Percentiles rank a stretch among this genome's conserved stretches.
These are phyloP conservation scores for Cryptosporidium tyzzeri DNA, from an alignment of 169 alveolate genomes.

Conservation along the genomic window DNA sequence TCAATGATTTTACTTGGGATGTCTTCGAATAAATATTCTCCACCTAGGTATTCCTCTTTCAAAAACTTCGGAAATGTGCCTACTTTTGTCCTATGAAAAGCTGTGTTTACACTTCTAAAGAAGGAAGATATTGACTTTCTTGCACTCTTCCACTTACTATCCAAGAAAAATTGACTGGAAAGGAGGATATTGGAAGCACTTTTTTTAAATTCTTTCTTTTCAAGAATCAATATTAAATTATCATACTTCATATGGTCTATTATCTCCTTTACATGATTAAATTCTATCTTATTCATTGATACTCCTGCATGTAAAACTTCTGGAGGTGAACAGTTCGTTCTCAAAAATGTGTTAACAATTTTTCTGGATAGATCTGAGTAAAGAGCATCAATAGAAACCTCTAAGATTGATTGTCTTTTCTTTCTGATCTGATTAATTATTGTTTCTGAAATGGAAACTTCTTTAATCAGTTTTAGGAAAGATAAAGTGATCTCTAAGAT, in stretches of 20 bases:
- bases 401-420: slow-evolving; percentile 32
- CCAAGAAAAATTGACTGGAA: slow-evolving; percentile 24
- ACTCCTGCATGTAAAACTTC: slow-evolving; percentile 29
- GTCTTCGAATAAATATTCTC: slow-evolving; percentile 27
- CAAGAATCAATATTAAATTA: slow-evolving; percentile 17
- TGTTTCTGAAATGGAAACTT: slow-evolving; percentile 46
- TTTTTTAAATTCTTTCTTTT: slow-evolving; percentile 43
- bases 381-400: background rate
- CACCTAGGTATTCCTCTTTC: background rate
- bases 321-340: slow-evolving; percentile 31
- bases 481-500: slow-evolving; percentile 38
- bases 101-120: background rate
- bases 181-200: slow-evolving; percentile 43
- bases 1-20: slow-evolving; percentile 17
- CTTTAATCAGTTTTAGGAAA: slow-evolving; percentile 31
- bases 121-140: slow-evolving; percentile 12
- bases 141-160: slow-evolving; percentile 17
- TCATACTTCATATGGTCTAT: slow-evolving; percentile 22
- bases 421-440: slow-evolving; percentile 40
- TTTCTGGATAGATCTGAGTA: slow-evolving; percentile 15
- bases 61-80: slow-evolving; percentile 39
- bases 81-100: background rate
- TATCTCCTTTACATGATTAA: slow-evolving; percentile 18
- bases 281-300: slow-evolving; percentile 26
- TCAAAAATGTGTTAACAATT: slow-evolving; percentile 20